These are phyloP conservation scores for Chlorencoelia australis DNA, from an alignment of 2,329 filamentous ascomycete species.

Conservation along the genomic window DNA sequence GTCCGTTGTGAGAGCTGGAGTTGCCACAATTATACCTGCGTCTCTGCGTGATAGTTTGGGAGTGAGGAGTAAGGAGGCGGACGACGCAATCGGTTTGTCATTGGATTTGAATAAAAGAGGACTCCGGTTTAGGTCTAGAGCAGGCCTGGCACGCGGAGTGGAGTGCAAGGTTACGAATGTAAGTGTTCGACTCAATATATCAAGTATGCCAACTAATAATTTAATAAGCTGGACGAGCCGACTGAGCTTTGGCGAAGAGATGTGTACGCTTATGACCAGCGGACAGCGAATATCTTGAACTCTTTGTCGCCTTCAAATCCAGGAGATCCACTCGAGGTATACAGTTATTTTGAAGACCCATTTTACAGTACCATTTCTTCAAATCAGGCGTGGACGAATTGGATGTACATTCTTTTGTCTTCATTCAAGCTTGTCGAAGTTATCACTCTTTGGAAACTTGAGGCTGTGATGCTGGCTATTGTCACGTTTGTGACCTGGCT, in stretches of 20 bases:
- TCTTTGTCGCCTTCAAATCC: background rate
- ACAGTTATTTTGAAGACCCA: background rate
- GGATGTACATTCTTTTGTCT: background rate
- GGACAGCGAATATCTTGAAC: background rate
- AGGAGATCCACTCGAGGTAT: background rate
- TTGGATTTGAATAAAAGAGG: background rate
- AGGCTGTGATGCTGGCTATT: background rate
- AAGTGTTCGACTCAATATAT: no score
- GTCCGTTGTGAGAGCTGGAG: background rate
- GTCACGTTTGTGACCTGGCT: background rate
- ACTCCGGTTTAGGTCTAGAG: background rate
- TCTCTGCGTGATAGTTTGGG: background rate
- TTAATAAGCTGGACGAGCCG: background rate
- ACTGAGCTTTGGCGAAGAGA: background rate
- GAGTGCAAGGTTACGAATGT: background rate
- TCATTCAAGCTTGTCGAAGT: background rate
- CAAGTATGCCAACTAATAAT: no score
- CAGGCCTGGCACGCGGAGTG: background rate
- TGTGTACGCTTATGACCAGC: background rate
- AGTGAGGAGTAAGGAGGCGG: background rate
- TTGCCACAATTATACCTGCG: background rate
- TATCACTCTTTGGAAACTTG: background rate
- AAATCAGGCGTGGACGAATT: background rate
- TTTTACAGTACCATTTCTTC: background rate
- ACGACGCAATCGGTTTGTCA: background rate